Conservation (phyloP, 805 yeast genomes). For the Komagataella kurtzmanii region DNA sequence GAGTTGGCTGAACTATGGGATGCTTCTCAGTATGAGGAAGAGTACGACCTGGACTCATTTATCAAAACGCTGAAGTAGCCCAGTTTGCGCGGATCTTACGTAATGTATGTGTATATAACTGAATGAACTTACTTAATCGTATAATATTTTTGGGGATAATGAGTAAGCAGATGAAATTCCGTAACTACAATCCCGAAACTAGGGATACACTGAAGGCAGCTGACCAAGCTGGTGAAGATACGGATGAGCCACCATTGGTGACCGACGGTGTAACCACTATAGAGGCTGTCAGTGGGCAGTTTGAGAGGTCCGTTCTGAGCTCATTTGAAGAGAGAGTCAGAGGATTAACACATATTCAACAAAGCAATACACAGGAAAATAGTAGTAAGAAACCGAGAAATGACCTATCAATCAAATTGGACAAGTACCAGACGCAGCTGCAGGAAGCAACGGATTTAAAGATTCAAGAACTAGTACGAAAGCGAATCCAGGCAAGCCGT, state of each 20-base stretch:
- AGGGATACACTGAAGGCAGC: slow-evolving; percentile 2
- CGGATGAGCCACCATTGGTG: slow-evolving; percentile 2
- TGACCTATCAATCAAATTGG: slow-evolving; percentile 7
- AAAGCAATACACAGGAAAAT: slow-evolving; percentile 27
- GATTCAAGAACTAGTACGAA: not conserved
- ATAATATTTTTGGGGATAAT: not conserved
- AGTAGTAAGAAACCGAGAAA: slow-evolving; percentile 24
- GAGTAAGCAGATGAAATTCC: not conserved
- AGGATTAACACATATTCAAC: slow-evolving; percentile 20
- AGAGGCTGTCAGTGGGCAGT: slow-evolving; percentile 18
- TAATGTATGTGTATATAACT: not conserved
- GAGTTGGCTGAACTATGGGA: slow-evolving; percentile 95
- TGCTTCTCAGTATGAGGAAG: slow-evolving; percentile 90
- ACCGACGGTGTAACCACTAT: slow-evolving; percentile 20
- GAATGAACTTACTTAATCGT: not conserved
- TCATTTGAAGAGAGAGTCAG: slow-evolving; percentile 27
- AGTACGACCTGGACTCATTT: slow-evolving; percentile 86
- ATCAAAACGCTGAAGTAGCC: slow-evolving; percentile 56
- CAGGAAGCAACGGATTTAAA: not conserved
- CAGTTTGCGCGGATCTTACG: not conserved
- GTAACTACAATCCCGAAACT: slow-evolving; percentile 11
- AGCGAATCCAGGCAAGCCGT: not conserved
- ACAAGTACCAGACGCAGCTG: slow-evolving; percentile 1
- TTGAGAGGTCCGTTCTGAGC: slow-evolving; percentile 20
- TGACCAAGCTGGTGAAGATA: not conserved